Conservation (phyloP, 2,329 filamentous ascomycete genomes). For the Phyllosticta citriasiana region DNA sequence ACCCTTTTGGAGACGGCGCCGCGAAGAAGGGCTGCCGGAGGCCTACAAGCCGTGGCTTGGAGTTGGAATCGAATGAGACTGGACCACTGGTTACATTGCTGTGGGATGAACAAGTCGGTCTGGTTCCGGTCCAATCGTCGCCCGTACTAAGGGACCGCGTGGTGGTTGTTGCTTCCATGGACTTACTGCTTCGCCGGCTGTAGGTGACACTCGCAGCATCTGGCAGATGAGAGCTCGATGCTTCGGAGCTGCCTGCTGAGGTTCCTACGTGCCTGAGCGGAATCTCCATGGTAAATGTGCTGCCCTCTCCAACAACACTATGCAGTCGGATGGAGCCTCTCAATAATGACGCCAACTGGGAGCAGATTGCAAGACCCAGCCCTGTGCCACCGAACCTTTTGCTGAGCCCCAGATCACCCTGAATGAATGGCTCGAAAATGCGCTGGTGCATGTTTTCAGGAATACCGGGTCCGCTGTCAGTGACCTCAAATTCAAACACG, state of each 20-base stretch:
- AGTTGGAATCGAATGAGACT: conserved; percentile 45
- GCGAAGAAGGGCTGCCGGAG: conserved; percentile 75
- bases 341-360: conserved; percentile 77
- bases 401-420: conserved; percentile 80
- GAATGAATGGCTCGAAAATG: conserved; percentile 90
- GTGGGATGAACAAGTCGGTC: conserved; percentile 23
- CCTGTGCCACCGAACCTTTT: conserved; percentile 88
- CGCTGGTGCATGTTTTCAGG: conserved; percentile 64
- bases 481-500: conserved; percentile 76
- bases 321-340: conserved; percentile 62
- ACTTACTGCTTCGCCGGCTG: conserved; percentile 14
- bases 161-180: conserved; percentile 7
- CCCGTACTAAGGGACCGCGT: not conserved
- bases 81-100: conserved; percentile 19
- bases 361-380: conserved; percentile 78
- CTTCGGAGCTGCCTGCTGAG: conserved; percentile 45
- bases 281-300: conserved; percentile 73
- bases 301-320: conserved; percentile 64
- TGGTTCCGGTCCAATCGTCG: conserved; percentile 23
- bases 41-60: conserved; percentile 70
- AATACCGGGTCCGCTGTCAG: conserved; percentile 82
- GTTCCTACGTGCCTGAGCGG: conserved; percentile 69
- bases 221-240: conserved; percentile 20
- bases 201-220: conserved; percentile 16
- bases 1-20: conserved; percentile 36